These are phyloP conservation scores for Paspalum vaginatum DNA, from an alignment of 176 grass and related monocot genomes.

Conservation along the genomic window DNA sequence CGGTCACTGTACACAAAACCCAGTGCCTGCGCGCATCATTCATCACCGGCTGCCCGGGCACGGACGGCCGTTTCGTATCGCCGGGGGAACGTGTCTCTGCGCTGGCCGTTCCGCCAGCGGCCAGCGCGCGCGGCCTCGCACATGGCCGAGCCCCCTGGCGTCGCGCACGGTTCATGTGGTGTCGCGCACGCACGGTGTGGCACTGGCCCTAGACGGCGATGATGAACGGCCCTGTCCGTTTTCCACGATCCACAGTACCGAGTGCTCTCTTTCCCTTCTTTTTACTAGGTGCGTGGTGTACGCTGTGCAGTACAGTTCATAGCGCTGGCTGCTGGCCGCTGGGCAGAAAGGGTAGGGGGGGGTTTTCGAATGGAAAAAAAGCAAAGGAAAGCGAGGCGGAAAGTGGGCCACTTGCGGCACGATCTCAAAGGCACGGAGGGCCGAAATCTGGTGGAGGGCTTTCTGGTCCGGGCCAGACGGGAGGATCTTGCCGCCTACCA, in stretches of 20 bases:
- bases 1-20: not conserved
- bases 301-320: not conserved
- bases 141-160: too few relatives aligned
- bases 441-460: not conserved
- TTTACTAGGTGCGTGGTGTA: too few relatives aligned
- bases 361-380: not conserved
- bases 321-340: not conserved
- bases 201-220: too few relatives aligned
- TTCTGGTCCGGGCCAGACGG: not conserved
- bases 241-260: too few relatives aligned
- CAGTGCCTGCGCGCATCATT: too few relatives aligned
- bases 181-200: too few relatives aligned
- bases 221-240: too few relatives aligned
- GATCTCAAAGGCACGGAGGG: not conserved
- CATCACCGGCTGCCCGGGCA: not conserved
- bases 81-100: not conserved
- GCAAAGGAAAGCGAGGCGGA: not conserved
- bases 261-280: too few relatives aligned
- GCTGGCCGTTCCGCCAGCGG: not conserved
- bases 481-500: not conserved
- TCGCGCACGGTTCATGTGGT: too few relatives aligned
- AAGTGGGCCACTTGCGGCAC: not conserved
- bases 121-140: not conserved
- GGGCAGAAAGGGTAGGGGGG: too few relatives aligned
- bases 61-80: not conserved